phyloP scores from a whole-genome alignment of 331 rosid species.

The Rhamnella rubrinervis region DNA sequence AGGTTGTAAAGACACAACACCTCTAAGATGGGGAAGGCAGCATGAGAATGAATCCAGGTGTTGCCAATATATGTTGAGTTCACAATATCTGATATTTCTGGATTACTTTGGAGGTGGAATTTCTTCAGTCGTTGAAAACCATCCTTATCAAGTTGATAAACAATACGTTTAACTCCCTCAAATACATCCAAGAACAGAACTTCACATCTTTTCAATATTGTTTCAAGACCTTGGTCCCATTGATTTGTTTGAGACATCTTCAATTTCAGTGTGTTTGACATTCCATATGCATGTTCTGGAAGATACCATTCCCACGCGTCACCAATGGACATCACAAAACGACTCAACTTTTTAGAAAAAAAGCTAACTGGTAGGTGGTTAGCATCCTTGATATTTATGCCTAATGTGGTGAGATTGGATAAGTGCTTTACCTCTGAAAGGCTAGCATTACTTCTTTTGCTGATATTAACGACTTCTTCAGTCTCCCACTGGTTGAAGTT shows the following conservation, averaged over 20 bases:
- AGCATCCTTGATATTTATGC: background rate
- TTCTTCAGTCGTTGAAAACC: background rate
- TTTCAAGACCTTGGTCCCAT: background rate
- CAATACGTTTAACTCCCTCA: background rate
- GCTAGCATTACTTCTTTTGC: background rate
- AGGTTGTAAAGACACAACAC: background rate
- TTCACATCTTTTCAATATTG: background rate
- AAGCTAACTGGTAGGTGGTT: background rate
- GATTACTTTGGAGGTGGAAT: background rate
- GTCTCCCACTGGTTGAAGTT: conserved; percentile 24
- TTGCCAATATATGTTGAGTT: background rate
- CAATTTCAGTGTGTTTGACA: background rate
- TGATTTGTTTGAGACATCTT: background rate
- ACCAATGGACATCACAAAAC: background rate
- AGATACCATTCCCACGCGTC: background rate
- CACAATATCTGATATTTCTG: background rate
- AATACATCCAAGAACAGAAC: background rate
- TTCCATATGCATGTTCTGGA: background rate
- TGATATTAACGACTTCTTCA: conserved; percentile 4
- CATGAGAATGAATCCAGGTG: background rate
- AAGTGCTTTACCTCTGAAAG: background rate
- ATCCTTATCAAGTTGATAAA: background rate
- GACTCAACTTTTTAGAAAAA: background rate
- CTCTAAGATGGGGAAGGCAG: background rate
- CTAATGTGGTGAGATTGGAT: background rate